Base-by-base conservation (phyloP, 768 basidiomycete genomes). In the Phylloporus sp. region DNA sequence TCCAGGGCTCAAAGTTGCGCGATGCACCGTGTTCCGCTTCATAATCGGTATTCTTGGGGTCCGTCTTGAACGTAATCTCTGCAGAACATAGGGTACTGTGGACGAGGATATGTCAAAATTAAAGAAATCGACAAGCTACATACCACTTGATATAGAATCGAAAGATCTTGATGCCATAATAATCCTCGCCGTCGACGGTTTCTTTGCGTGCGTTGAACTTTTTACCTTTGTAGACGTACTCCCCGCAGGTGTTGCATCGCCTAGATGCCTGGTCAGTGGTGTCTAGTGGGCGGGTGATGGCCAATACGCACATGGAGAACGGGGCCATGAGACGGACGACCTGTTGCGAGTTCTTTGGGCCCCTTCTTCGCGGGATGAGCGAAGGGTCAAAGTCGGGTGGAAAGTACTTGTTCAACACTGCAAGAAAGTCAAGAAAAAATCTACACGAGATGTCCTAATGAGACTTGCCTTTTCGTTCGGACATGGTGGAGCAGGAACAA, bases 131-230 rank as follows among this genome's bases (percentile, higher is more conserved):
- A 42, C 53, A 64, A 50, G 41, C 62, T 61, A 52, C 73, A 42
- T 44, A 81, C 90, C 89, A 92, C 71, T 91, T 92, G 59, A 92
- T 92, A 58, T 91, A 92, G 67, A 92, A 92, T 29, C 89, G 76
- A 65, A 92, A 92, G 45, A 91, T 93, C 71, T 96, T 97, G 75
- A 99, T 98, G 7, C 95, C 94, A 73, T 90, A 90, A 61, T 99
- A 99, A 55, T 96, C 92, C 64, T 98, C 95, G 0, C 90, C 92
- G 1, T 92, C 86, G 9, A 96, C 96, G 0, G 95, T 98, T 72
- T 99, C 96, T 65, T 99, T 98, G 39, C 95, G 79, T 6, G 96
- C 96, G 58, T 99, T 98, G 74, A 99, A 99, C 69, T 99, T 99
- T 75, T 99, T 99, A 38, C 96, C 96, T 66, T 99, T 97, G 70